Conservation (phyloP, 2,329 filamentous ascomycete genomes). For the Fusarium agapanthi region DNA sequence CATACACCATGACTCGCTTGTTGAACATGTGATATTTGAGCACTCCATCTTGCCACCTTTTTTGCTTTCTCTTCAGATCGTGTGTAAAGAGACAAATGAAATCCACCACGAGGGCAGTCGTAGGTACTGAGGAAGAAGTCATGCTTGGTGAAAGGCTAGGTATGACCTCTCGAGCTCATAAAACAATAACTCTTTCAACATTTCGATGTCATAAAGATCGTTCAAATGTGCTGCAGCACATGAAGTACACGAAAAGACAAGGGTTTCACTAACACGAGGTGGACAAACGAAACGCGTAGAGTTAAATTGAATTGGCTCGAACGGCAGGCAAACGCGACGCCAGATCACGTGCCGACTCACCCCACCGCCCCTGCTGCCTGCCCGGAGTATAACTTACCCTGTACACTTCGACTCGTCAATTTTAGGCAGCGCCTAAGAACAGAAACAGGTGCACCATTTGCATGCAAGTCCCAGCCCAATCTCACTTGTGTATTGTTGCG, state of each 20-base stretch:
- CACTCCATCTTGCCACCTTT: slow-evolving; percentile 92
- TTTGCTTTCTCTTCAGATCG: slow-evolving; percentile 85
- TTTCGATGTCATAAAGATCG: background rate
- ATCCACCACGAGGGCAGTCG: slow-evolving; percentile 78
- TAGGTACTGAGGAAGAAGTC: slow-evolving; percentile 23
- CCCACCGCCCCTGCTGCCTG: slow-evolving; percentile 18
- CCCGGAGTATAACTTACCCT: slow-evolving; percentile 6
- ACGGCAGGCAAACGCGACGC: slow-evolving; percentile 23
- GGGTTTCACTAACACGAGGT: background rate
- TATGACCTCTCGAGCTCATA: background rate
- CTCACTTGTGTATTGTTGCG: background rate
- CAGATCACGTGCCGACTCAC: slow-evolving; percentile 25
- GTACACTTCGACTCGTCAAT: too few relatives aligned
- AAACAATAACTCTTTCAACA: background rate
- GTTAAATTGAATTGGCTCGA: background rate
- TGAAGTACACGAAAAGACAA: background rate
- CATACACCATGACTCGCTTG: slow-evolving; percentile 88
- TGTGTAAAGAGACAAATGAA: slow-evolving; percentile 88
- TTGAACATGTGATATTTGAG: slow-evolving; percentile 93
- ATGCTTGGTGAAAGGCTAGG: slow-evolving; percentile 10
- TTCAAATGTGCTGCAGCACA: background rate
- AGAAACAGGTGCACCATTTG: background rate
- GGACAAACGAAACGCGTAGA: slow-evolving; percentile 18
- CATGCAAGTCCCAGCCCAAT: background rate
- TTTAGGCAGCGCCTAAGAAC: background rate